phyloP scores from a whole-genome alignment of 345 rosid species.

The Odontarrhena argentea region DNA sequence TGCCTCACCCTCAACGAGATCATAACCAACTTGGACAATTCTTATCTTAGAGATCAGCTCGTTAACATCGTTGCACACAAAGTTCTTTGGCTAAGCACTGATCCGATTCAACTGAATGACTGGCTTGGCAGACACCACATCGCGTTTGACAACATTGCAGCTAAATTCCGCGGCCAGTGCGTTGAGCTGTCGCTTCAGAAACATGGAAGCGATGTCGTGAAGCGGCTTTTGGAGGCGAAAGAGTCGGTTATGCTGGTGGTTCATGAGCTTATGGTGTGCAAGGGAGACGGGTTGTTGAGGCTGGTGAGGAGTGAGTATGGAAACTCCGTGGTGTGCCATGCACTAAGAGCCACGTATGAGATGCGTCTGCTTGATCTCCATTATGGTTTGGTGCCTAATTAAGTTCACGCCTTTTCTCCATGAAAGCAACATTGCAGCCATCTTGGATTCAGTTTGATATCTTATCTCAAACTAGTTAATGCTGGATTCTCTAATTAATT shows the following conservation, averaged over 20 bases:
- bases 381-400: too few species aligned
- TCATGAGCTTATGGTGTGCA: constrained; percentile 10
- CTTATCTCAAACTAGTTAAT: too few species aligned
- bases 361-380: too few species aligned
- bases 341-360: too few species aligned
- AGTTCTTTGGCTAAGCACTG: constrained; percentile 8
- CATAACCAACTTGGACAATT: constrained; percentile 4
- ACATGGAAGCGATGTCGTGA: constrained; percentile 28
- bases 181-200: constrained; percentile 17
- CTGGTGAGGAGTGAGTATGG: constrained; percentile 30
- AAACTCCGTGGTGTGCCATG: constrained; percentile 9
- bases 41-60: not conserved
- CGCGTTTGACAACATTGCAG: not conserved
- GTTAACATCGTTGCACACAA: not conserved
- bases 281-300: not conserved
- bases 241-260: not conserved
- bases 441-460: too few species aligned
- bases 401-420: too few species aligned
- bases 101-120: not conserved
- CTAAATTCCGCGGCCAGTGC: constrained; percentile 3
- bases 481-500: too few species aligned
- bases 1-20: constrained; percentile 14
- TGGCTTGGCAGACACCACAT: not conserved
- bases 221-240: not conserved
- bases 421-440: too few species aligned